These are phyloP conservation scores for Lojkania enalia DNA, from an alignment of 2,329 filamentous ascomycete species.

Conservation along the genomic window DNA sequence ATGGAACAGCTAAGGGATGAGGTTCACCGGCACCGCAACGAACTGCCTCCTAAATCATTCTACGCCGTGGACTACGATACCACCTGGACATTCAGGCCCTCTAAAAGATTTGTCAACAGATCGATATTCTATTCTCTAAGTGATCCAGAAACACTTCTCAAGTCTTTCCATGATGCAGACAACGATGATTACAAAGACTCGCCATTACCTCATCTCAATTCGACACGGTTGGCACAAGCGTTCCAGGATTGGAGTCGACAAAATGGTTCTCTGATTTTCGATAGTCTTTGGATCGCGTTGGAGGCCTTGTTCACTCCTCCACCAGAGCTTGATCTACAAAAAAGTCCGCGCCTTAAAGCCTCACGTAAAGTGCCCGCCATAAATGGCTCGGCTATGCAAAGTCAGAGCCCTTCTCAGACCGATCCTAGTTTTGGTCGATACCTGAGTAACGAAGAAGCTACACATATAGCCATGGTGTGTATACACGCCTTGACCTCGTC, in stretches of 20 bases:
- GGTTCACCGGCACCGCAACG: conserved; percentile 17
- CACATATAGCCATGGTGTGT: conserved; percentile 47
- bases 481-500: conserved; percentile 45
- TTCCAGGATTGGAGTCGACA: conserved; percentile 39
- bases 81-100: conserved; percentile 16
- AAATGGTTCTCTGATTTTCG: conserved; percentile 42
- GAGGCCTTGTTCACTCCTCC: conserved; percentile 41
- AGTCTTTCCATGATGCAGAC: conserved; percentile 36
- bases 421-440: conserved; percentile 18
- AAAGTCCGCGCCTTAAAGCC: conserved; percentile 25
- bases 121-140: conserved; percentile 41
- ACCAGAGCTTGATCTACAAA: conserved; percentile 34
- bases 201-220: conserved; percentile 41
- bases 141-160: conserved; percentile 35
- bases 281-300: conserved; percentile 39
- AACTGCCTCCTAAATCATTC: conserved; percentile 15
- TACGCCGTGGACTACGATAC: conserved; percentile 25
- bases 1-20: conserved; percentile 36
- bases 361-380: conserved; percentile 17
- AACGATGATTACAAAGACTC: conserved; percentile 29
- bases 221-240: conserved; percentile 29
- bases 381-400: neutral
- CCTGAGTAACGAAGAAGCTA: conserved; percentile 41
- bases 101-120: conserved; percentile 32
- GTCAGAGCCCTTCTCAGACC: neutral